Base-by-base conservation (phyloP, 805 yeast genomes). In the Myxozyma nipponensis region DNA sequence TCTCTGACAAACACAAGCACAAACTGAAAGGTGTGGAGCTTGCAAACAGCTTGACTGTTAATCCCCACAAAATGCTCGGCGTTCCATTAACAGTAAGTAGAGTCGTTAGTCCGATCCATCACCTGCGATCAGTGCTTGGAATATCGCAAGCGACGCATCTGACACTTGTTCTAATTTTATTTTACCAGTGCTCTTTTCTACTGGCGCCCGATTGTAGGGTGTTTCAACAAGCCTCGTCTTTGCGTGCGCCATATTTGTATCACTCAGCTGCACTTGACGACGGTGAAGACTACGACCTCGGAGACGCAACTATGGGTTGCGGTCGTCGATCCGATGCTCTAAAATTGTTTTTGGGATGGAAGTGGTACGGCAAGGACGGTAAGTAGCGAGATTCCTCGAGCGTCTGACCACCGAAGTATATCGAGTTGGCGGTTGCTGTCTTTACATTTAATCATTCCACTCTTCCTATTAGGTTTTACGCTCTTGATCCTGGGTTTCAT, bases 231-330 rank as follows among this genome's bases (percentile, higher is more conserved):
- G 83, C 95, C 13, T 86, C 85, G 71, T 83, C 95, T 2, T 70
- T 87, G 44, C 71, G 75, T 28, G 95, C 95, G 0, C 93, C 93
- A 3, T 87, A 86, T 63, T 69, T 86, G 39, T 86, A 86, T 75
- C 95, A 86, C 63, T 72, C 73, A 49, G 65, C 67, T 10, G 77
- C 72, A 3, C 84, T 77, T 23, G 80, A 77, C 32, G 80, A 77
- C 32, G 70, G 62, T 23, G 77, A 74, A 46, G 72, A 76, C 65
- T 84, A 72, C 62, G 95, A 86, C 59, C 75, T 86, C 49, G 95
- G 91, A 0, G 91, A 85, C 65, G 95, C 93, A 13, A 87, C 95
- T 2, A 82, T 87, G 90, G 95, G 95, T 6, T 86, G 95, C 65
- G 95, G 95, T 13, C 77, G 95, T 59, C 75, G 95, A 47, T 81